Conservation (phyloP, 169 alveolate species). For the Plasmodium knowlesi region DNA sequence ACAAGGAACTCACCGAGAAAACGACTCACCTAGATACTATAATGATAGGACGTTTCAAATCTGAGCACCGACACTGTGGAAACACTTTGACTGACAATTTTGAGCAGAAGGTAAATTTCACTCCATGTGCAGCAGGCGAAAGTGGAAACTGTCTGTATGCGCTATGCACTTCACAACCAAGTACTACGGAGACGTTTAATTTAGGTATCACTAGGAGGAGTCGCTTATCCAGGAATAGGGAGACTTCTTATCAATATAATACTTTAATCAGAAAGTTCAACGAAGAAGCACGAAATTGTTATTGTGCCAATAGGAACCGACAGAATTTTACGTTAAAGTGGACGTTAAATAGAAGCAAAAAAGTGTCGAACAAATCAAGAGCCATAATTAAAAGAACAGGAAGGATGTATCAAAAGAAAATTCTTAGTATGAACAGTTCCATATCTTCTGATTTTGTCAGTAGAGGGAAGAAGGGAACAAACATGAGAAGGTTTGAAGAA, state of each 20-base stretch:
- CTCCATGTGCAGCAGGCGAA: background rate
- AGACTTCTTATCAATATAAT: background rate
- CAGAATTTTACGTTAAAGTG: background rate
- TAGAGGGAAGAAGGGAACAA: background rate
- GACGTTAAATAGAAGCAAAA: background rate
- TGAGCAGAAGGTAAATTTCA: background rate
- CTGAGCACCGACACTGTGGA: background rate
- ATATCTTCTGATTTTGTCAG: background rate
- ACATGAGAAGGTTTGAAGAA: background rate
- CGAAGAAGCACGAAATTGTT: background rate
- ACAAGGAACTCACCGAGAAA: background rate
- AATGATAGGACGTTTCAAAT: background rate
- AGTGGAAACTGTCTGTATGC: background rate
- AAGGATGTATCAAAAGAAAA: too few relatives aligned
- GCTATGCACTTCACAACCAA: background rate
- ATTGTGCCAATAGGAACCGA: background rate
- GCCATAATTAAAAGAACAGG: background rate
- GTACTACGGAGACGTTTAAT: background rate
- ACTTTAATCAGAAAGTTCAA: background rate
- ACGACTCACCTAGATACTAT: background rate
- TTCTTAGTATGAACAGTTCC: background rate
- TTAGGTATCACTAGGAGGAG: background rate
- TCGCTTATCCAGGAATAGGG: background rate
- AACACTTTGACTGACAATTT: background rate
- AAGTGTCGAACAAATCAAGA: background rate